A percentile compares a stretch with the other conserved stretches of the same genome.
phyloP scores from a whole-genome alignment of 129 eudicot species.

The Helianthus annuus region HanXRQr2.0-SUNRISE NC_035437.2:48020458-48020957 shows the following conservation, averaged over 20 bases:
- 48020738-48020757: conserved; percentile 65
- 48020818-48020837: conserved; percentile 12
- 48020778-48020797: background rate
- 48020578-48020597: conserved; percentile 5
- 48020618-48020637: conserved; percentile 78
- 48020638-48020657: conserved; percentile 81
- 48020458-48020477: too few relatives aligned
- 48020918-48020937: conserved; percentile 77
- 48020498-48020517: too few relatives aligned
- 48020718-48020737: conserved; percentile 87
- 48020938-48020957: conserved; percentile 83
- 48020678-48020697: conserved; percentile 97
- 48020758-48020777: conserved; percentile 4
- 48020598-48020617: background rate
- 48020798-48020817: background rate
- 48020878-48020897: conserved; percentile 92
- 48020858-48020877: conserved; percentile 95
- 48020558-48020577: background rate
- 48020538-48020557: too few relatives aligned
- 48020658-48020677: conserved; percentile 96
- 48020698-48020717: conserved; percentile 99
- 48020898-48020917: conserved; percentile 66
- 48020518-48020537: too few relatives aligned
- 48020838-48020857: conserved; percentile 82
- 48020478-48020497: too few relatives aligned